Evolutionary conservation across 2,329 filamentous ascomycete species (phyloP).

Genomic region (Colletotrichum sp.): DNA sequence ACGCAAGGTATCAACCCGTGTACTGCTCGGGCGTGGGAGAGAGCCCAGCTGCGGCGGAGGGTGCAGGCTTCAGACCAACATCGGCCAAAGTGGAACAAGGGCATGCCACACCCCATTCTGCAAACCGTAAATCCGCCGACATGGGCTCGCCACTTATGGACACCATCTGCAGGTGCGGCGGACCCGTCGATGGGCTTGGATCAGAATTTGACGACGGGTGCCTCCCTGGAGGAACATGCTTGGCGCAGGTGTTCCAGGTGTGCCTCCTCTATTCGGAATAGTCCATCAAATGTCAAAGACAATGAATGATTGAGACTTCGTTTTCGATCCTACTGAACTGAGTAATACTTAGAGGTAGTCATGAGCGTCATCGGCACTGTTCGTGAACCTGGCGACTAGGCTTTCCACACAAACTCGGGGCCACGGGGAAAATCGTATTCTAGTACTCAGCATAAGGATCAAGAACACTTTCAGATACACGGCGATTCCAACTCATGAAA

Average conservation of each 20-base stretch:
- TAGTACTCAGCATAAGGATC: neutral
- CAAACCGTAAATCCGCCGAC: neutral
- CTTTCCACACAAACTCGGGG: neutral
- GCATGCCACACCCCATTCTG: neutral
- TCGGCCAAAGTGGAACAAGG: neutral
- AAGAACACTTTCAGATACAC: neutral
- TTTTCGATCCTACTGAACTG: neutral
- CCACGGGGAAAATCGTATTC: accelerated
- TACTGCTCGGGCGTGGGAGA: neutral
- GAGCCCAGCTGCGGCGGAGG: neutral
- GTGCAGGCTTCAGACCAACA: conserved; percentile 1
- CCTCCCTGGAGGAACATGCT: neutral
- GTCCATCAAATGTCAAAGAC: neutral
- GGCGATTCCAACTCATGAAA: neutral
- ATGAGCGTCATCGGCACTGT: neutral
- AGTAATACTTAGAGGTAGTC: neutral
- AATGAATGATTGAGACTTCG: neutral
- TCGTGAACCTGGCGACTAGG: neutral
- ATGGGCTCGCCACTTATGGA: neutral
- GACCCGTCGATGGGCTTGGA: neutral
- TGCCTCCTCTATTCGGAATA: neutral
- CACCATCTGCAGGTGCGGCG: neutral
- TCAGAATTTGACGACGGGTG: neutral
- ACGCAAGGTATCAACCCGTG: neutral
- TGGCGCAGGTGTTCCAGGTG: neutral